Percentiles rank a stretch among this genome's conserved stretches.
Conservation (phyloP, 2,329 filamentous ascomycete genomes). For the Beauveria scarabaeidicola region DNA sequence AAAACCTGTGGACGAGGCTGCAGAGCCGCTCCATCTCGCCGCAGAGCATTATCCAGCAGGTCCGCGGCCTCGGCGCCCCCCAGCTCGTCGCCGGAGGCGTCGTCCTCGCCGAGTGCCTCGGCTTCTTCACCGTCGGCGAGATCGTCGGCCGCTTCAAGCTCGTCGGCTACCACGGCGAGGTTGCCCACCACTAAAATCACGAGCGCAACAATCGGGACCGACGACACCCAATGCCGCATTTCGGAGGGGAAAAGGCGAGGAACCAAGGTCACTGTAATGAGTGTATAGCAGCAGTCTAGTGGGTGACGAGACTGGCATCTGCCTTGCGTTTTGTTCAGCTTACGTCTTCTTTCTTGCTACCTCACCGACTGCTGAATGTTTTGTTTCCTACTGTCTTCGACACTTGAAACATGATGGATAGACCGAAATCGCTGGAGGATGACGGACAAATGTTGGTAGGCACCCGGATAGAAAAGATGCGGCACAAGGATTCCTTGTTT, state of each 20-base stretch:
- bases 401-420: background rate
- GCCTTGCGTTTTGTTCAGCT: too few species aligned
- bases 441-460: background rate
- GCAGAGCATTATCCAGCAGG: constrained; percentile 42
- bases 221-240: too few species aligned
- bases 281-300: background rate
- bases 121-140: constrained; percentile 97
- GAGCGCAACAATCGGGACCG: background rate
- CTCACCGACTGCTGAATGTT: background rate
- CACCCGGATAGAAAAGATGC: background rate
- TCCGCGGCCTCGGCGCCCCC: constrained; percentile 62
- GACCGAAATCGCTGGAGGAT: background rate
- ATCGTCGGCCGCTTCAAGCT: constrained; percentile 95
- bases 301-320: background rate
- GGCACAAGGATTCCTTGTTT: background rate
- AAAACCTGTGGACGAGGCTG: constrained; percentile 61
- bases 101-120: constrained; percentile 74
- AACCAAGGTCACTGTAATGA: background rate
- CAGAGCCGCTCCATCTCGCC: constrained; percentile 57
- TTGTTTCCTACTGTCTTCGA: constrained; percentile 13
- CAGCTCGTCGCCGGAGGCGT: constrained; percentile 70
- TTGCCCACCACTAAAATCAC: constrained; percentile 45
- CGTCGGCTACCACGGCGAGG: constrained; percentile 77
- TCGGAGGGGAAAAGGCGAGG: background rate
- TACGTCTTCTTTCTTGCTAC: background rate